Evolutionary conservation across 2,329 filamentous ascomycete genomes (phyloP).

Genomic region (Chalaropsis ovoidea): DNA sequence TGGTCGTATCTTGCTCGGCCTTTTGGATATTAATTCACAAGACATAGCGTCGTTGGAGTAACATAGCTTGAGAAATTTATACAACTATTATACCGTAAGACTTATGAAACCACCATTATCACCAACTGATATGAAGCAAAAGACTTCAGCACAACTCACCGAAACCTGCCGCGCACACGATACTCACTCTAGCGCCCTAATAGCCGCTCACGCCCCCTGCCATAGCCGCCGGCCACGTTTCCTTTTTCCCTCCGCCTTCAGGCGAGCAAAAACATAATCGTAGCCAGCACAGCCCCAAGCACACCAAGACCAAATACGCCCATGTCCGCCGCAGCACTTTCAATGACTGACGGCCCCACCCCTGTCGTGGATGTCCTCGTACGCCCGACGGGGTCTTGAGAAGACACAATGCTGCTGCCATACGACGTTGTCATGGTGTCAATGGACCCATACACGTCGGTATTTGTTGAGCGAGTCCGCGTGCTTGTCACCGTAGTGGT

Average conservation of each 20-base stretch:
- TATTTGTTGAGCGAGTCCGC: not conserved
- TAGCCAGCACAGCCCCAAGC: constrained; percentile 9
- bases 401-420: not conserved
- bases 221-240: not conserved
- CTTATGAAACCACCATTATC: not conserved
- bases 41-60: too few relatives aligned
- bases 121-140: not conserved
- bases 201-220: not conserved
- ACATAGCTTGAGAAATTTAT: not conserved
- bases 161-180: too few relatives aligned
- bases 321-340: constrained; percentile 10
- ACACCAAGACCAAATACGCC: constrained; percentile 10
- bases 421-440: constrained; percentile 1
- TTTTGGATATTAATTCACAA: too few relatives aligned
- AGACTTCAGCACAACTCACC: not conserved
- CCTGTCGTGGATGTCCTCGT: not conserved
- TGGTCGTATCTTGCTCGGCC: too few relatives aligned
- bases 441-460: not conserved
- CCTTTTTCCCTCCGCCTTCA: not conserved
- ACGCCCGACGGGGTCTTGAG: not conserved
- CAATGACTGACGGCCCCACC: constrained; percentile 11
- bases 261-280: constrained; percentile 14
- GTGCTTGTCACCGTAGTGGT: constrained; percentile 9
- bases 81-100: not conserved
- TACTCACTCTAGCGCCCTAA: too few relatives aligned